Base-by-base conservation (phyloP, 495 filamentous ascomycete genomes). In the Neurospora pannonica region DNA sequence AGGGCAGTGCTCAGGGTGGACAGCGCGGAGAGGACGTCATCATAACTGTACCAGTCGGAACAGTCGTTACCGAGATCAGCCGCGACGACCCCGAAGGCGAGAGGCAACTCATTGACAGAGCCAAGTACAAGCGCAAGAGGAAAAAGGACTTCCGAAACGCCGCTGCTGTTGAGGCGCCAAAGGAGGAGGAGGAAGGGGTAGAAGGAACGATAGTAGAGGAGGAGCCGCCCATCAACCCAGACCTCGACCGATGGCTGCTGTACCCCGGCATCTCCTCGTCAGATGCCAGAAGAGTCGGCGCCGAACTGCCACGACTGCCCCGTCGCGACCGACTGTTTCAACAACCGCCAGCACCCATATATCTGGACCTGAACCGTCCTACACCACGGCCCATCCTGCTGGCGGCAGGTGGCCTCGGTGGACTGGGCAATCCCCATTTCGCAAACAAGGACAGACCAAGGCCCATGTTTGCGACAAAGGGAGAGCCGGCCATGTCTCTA, bases 361-460 rank as follows among this genome's bases (percentile, higher is more conserved):
- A 88, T 74, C 87, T 99, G 11, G 96, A 99, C 80, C 86, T 99
- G 11, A 93, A 91, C 10, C 82, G 88, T 34, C 92, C 93, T 2
- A 97, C 95, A 84, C 88, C 92, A 17, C 87, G 88, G 48, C 96
- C 96, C 0, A 89, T 97, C 71, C 85, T 99, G n/a, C 87, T 99
- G n/a, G 92, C 93, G 3, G 93, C 93, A 3, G 96, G 96, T 24
- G 94, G 93, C 17, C 88, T 93, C 62, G 97, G 97, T 13, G 96
- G 96, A 0, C 83, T 97, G 42, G 96, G 96, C 1, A 99, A 99
- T 77, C 94, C 96, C 17, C 94, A 98, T 78, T 99, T 97, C 78
- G 87, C 92, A 9, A 90, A 92, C 0, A 91, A 88, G 62, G 84
- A 88, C 9, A 88, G 87, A 28, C 87, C 88, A 2, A 86, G 90